Conservation (phyloP, 1,139 yeast genomes). For the Pichia terricola region DNA sequence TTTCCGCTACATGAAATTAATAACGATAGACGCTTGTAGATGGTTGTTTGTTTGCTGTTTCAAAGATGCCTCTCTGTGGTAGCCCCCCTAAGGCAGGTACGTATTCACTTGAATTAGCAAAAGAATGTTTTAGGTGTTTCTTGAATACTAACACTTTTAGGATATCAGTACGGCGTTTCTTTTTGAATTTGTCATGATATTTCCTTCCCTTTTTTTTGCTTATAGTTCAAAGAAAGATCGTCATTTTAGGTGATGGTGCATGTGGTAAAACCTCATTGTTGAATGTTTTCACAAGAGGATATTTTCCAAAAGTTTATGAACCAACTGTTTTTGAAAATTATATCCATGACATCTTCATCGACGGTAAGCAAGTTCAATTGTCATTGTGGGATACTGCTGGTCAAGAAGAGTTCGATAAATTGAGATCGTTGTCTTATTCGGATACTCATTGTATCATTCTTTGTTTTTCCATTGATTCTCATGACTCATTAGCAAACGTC, state of each 20-base stretch:
- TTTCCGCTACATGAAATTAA: too few relatives aligned
- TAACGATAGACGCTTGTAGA: too few relatives aligned
- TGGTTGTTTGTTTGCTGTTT: too few relatives aligned
- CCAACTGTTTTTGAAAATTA: conserved; percentile 98
- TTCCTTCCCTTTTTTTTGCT: too few relatives aligned
- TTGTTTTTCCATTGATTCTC: conserved; percentile 89
- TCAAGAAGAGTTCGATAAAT: conserved; percentile 93
- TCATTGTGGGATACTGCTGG: conserved; percentile 99
- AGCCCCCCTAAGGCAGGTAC: conserved; percentile 25
- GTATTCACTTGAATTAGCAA: neutral
- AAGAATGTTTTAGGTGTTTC: too few relatives aligned
- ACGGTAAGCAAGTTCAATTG: conserved; percentile 84
- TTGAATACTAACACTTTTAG: too few relatives aligned
- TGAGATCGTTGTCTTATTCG: conserved; percentile 81
- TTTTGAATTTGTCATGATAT: too few relatives aligned
- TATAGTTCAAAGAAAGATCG: conserved; percentile 81
- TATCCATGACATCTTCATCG: conserved; percentile 94
- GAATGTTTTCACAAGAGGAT: conserved; percentile 94
- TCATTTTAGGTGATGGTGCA: conserved; percentile 97
- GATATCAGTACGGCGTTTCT: too few relatives aligned
- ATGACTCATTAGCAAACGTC: conserved; percentile 90
- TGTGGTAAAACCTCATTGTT: conserved; percentile 86
- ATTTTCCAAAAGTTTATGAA: conserved; percentile 96
- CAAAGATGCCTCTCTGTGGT: neutral
- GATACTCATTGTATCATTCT: conserved; percentile 97